Evolutionary conservation across 495 filamentous ascomycete genomes (phyloP), one percentile per base, ranked within the genome.

Genomic region (Oleoguttula mirabilis): DNA sequence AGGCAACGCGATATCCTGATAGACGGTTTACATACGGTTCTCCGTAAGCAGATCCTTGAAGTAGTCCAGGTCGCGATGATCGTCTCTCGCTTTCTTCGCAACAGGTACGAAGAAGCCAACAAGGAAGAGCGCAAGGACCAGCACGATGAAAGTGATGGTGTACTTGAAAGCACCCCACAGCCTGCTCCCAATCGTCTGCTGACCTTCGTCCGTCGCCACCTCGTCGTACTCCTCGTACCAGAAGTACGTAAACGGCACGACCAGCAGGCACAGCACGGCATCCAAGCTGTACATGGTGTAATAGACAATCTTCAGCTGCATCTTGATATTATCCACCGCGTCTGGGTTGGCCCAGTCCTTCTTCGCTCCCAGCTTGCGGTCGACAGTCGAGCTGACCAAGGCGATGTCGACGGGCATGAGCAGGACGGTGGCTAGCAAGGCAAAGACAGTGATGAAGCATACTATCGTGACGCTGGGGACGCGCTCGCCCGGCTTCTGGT

Each of bases 171-270:
- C 85, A 10, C 76, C 75, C 77, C 78, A 86, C 44, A 94, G 65
- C 21, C 82, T 71, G 46, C 72, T 66, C 3, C 68, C 75, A 36
- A 77, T 48, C 4, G 77, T 79, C 57, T 85, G 79, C n/a, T 69
- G 73, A 11, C 83, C 82, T 19, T 82, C 72, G 43, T 92, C 82
- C 16, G 73, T 66, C 23, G 83, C 82, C 37, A 83, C 80, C 64
- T 93, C 80, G 53, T 88, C 83, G 54, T 92, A 90, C 61, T 96
- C 92, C 63, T 99, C 90, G 48, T 92, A 93, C 77, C 79, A 94
- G 63, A 99, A 99, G 64, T 96, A 99, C 10, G 86, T 79, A 57
- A 99, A 99, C 1, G 90, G 90, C 15, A 94, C 77, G 15, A 94
- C 75, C 24, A 98, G 55, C 27, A 99, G 69, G 57, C 92, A 96